Percentiles rank a stretch among this genome's conserved stretches.
Evolutionary conservation across 1,284 basidiomycete species (phyloP).

Genomic region (Fistulinella staudtii): DNA sequence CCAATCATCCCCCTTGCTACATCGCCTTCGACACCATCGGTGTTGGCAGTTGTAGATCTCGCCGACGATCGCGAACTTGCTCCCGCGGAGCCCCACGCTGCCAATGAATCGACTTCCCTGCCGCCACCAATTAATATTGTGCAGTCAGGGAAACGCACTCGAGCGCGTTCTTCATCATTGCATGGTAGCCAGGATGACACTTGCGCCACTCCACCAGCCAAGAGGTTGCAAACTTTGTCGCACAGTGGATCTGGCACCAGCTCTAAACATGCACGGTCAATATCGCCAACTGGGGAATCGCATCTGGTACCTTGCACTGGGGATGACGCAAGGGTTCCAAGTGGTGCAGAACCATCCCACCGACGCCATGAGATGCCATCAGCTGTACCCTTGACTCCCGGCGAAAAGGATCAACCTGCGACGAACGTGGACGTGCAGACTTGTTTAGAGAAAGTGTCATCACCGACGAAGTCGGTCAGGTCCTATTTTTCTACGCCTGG

Average conservation of each 20-base stretch:
- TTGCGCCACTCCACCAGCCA: slow-evolving; percentile 13
- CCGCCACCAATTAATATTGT: slow-evolving; percentile 7
- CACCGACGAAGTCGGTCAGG: slow-evolving; percentile 34
- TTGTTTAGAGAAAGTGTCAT: slow-evolving; percentile 16
- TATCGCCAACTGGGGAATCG: slow-evolving; percentile 7
- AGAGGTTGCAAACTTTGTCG: slow-evolving; percentile 15
- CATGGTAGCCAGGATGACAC: slow-evolving; percentile 2
- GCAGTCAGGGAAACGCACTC: slow-evolving; percentile 19
- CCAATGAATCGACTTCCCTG: slow-evolving; percentile 11
- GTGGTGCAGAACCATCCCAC: slow-evolving; percentile 1
- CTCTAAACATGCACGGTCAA: not conserved
- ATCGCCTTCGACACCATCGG: slow-evolving; percentile 19
- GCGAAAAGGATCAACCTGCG: slow-evolving; percentile 5
- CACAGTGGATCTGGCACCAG: slow-evolving; percentile 2
- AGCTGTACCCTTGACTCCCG: slow-evolving; percentile 5
- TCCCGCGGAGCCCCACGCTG: slow-evolving; percentile 5
- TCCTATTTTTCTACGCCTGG: slow-evolving; percentile 44
- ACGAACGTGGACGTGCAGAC: not conserved
- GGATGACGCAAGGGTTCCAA: slow-evolving; percentile 3
- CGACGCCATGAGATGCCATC: slow-evolving; percentile 1
- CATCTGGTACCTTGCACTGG: not conserved
- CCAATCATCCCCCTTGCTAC: slow-evolving; percentile 23
- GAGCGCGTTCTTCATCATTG: slow-evolving; percentile 7
- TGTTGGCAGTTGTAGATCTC: slow-evolving; percentile 12
- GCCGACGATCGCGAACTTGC: slow-evolving; percentile 8